phyloP scores from a whole-genome alignment of 2,329 filamentous ascomycete species.

The Fusarium aywerte region DNA sequence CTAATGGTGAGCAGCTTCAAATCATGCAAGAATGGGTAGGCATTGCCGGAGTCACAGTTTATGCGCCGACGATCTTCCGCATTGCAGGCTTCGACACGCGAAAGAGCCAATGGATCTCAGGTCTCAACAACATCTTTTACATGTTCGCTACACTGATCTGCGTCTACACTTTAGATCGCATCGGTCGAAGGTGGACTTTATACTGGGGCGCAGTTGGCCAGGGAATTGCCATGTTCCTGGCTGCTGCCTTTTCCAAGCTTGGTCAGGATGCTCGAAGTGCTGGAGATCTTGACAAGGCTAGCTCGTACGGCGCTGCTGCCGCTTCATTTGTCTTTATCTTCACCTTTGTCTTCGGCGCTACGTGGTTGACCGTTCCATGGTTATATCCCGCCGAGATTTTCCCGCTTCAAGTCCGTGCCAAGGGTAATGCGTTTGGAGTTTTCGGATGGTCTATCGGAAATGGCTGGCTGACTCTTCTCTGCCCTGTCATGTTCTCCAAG shows the following conservation, averaged over 20 bases:
- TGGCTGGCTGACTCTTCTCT: conserved; percentile 67
- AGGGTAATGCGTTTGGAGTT: conserved; percentile 80
- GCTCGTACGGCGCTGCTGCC: conserved; percentile 70
- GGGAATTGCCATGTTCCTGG: conserved; percentile 74
- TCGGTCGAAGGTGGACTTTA: conserved; percentile 74
- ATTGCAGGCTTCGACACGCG: conserved; percentile 72
- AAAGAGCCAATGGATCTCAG: conserved; percentile 72
- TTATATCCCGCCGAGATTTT: conserved; percentile 80
- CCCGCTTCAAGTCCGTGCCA: conserved; percentile 74
- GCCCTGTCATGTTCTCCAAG: conserved; percentile 54
- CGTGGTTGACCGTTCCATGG: conserved; percentile 66
- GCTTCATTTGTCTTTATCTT: conserved; percentile 75
- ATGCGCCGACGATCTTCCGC: conserved; percentile 68
- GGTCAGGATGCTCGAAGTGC: conserved; percentile 61
- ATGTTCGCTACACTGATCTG: conserved; percentile 74
- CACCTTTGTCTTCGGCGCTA: conserved; percentile 56
- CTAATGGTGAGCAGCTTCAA: conserved; percentile 2
- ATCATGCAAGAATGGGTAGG: conserved; percentile 49
- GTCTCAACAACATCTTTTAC: conserved; percentile 62
- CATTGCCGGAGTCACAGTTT: conserved; percentile 75
- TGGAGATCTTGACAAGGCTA: conserved; percentile 56
- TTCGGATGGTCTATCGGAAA: conserved; percentile 82
- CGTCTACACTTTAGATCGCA: conserved; percentile 75
- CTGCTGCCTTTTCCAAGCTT: conserved; percentile 63
- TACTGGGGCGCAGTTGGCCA: conserved; percentile 75